Percentiles rank a stretch among this genome's conserved stretches.
These are phyloP conservation scores for Laetiporus sulphureus DNA, from an alignment of 1,284 basidiomycete genomes.

Conservation along the genomic window DNA sequence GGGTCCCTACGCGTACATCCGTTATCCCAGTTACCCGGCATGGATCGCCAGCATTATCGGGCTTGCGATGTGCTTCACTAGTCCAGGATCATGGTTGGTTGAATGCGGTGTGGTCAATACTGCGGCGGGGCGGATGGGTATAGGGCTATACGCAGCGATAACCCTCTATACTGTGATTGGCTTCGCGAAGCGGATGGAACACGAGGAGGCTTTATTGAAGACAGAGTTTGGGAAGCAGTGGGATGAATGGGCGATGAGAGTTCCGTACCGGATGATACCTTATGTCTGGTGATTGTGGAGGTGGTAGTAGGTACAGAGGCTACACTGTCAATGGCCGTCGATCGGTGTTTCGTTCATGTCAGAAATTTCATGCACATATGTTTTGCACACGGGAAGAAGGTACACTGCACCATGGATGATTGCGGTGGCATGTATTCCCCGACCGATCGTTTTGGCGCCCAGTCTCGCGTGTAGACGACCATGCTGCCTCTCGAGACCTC, in stretches of 20 bases:
- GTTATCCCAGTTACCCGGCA: constrained; percentile 12
- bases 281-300: not conserved
- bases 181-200: not conserved
- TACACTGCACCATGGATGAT: no score
- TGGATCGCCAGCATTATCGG: not conserved
- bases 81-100: not conserved
- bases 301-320: no score
- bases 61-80: not conserved
- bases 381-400: no score
- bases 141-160: not conserved
- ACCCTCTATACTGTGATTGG: not conserved
- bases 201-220: not conserved
- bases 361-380: no score
- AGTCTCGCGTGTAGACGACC: no score
- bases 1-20: constrained; percentile 12
- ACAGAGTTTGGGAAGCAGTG: not conserved
- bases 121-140: not conserved
- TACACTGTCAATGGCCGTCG: no score
- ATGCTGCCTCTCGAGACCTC: no score
- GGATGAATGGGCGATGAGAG: not conserved
- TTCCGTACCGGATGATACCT: not conserved
- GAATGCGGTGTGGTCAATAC: not conserved
- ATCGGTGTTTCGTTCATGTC: no score
- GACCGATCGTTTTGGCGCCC: no score
- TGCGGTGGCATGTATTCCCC: no score